These are phyloP conservation scores for Boletus coccyginus DNA, from an alignment of 768 basidiomycete genomes.

Conservation along the genomic window DNA sequence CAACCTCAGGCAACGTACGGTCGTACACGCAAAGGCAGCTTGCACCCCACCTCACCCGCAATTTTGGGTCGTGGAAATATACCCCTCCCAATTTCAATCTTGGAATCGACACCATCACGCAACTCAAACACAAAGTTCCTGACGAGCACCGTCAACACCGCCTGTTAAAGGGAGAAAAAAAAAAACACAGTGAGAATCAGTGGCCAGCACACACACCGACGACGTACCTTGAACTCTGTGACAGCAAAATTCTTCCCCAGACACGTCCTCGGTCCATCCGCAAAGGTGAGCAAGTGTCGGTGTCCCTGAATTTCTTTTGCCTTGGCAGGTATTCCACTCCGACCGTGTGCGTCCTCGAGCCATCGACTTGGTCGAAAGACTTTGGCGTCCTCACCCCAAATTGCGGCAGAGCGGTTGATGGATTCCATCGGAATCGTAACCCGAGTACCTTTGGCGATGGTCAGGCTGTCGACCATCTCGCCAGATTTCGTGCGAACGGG, in stretches of 20 bases:
- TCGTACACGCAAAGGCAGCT: conserved; percentile 27
- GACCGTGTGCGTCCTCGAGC: conserved; percentile 35
- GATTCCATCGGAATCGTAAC: conserved; percentile 42
- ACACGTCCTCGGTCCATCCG: conserved; percentile 50
- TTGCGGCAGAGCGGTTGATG: conserved; percentile 45
- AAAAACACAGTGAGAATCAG: no score
- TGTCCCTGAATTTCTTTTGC: conserved; percentile 47
- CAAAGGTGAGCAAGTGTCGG: conserved; percentile 49
- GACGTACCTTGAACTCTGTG: conserved; percentile 31
- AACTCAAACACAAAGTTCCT: conserved; percentile 36
- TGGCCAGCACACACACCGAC: no score
- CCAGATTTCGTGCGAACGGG: conserved; percentile 48
- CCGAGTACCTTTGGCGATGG: conserved; percentile 45
- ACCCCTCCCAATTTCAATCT: conserved; percentile 15
- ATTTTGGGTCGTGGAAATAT: conserved; percentile 17
- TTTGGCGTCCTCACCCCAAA: conserved; percentile 63
- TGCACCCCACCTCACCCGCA: conserved; percentile 21
- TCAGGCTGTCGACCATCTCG: conserved; percentile 34
- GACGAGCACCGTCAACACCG: conserved; percentile 41
- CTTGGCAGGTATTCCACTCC: conserved; percentile 20
- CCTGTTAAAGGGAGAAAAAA: conserved; percentile 22
- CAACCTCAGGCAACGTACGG: not conserved
- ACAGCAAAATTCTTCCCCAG: conserved; percentile 51
- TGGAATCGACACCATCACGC: conserved; percentile 38
- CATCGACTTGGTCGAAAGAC: conserved; percentile 64